Percentiles rank a stretch among this genome's conserved stretches.
Evolutionary conservation across 768 basidiomycete species (phyloP).

Genomic region (Lyophyllum decastes): DNA sequence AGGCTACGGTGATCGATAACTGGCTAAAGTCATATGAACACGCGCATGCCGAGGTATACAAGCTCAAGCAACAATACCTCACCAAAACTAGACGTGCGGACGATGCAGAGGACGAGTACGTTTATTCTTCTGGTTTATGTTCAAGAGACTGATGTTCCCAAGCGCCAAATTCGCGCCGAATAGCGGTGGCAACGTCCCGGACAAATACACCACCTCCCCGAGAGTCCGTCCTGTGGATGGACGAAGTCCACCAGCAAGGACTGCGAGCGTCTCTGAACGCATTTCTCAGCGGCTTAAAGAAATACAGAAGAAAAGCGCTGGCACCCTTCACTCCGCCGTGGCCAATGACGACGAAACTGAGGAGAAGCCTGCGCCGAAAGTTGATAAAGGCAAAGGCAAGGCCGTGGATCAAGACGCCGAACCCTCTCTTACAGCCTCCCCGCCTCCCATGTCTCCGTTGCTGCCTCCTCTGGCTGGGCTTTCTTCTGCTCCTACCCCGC

Average conservation of each 20-base stretch:
- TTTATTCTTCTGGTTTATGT: constrained; percentile 8
- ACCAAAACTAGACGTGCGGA: constrained; percentile 82
- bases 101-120: constrained; percentile 93
- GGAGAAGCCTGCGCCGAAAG: constrained; percentile 46
- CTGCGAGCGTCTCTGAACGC: constrained; percentile 83
- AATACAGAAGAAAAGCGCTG: constrained; percentile 61
- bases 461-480: constrained; percentile 50
- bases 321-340: constrained; percentile 32
- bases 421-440: constrained; percentile 45
- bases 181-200: constrained; percentile 44
- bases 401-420: constrained; percentile 44
- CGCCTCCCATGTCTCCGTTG: constrained; percentile 64
- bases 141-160: constrained; percentile 1
- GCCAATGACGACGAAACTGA: constrained; percentile 33
- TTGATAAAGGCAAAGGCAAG: constrained; percentile 87
- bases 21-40: constrained; percentile 76
- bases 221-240: constrained; percentile 59
- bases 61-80: constrained; percentile 77
- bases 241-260: constrained; percentile 58
- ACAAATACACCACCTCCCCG: constrained; percentile 85
- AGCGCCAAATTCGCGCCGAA: constrained; percentile 90
- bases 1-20: constrained; percentile 57
- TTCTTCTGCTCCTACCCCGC: constrained; percentile 27
- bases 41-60: constrained; percentile 63
- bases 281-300: constrained; percentile 83